phyloP scores from a whole-genome alignment of 225 moss, liverwort and hornwort species.

The Polytrichum commune region DNA sequence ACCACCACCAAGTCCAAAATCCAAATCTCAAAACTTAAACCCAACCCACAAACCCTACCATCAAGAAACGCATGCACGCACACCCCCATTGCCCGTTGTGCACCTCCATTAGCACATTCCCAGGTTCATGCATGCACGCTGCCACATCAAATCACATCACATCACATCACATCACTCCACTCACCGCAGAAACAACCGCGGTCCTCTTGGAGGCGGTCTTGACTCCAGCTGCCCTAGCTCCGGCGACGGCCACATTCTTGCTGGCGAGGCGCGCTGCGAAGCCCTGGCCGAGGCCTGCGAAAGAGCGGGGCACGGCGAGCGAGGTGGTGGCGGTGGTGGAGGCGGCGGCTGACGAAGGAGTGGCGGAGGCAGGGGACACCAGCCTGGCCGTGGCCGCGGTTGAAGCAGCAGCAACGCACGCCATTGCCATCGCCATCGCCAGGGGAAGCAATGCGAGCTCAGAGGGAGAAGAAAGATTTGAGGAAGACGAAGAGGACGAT shows the following conservation, averaged over 20 bases:
- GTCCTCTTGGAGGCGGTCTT: constrained; percentile 13
- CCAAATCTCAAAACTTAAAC: too few relatives aligned
- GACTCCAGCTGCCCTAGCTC: constrained; percentile 15
- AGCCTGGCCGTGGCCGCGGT: constrained; percentile 21
- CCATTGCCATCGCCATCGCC: constrained; percentile 31
- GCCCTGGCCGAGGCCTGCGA: constrained; percentile 38
- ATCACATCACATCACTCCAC: background rate
- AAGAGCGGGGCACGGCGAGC: constrained; percentile 30
- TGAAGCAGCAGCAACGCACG: constrained; percentile 39
- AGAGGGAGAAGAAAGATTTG: too few relatives aligned
- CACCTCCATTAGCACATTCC: too few relatives aligned
- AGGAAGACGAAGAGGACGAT: too few relatives aligned
- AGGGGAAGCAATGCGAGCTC: too few relatives aligned
- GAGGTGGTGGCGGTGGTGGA: constrained; percentile 19
- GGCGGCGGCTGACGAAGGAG: constrained; percentile 8
- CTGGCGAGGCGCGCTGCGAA: constrained; percentile 43
- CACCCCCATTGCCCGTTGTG: too few relatives aligned
- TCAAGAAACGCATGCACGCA: too few relatives aligned
- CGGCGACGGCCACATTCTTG: constrained; percentile 18
- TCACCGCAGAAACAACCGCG: constrained; percentile 37
- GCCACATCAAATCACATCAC: background rate
- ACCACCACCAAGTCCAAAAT: too few relatives aligned
- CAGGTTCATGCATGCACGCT: too few relatives aligned
- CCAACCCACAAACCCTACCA: too few relatives aligned
- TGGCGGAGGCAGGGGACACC: constrained; percentile 13